These are phyloP conservation scores for Lepidium sativum DNA, from an alignment of 345 rosid species.

Conservation along the genomic window DNA sequence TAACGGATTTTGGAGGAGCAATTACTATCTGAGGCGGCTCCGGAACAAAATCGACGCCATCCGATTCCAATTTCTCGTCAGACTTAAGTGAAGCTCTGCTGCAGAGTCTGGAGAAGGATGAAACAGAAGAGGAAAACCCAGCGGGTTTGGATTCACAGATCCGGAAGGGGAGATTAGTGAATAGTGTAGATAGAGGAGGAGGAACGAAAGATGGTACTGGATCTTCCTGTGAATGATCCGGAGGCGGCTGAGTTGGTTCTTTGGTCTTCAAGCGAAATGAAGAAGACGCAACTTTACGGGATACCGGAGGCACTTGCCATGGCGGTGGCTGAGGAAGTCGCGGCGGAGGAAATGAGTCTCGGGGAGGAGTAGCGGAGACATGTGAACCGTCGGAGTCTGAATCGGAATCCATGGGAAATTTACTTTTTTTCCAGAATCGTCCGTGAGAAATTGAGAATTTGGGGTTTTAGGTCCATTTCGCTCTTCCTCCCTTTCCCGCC, in stretches of 20 bases:
- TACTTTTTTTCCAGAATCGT: neutral
- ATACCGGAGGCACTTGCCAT: neutral
- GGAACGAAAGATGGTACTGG: conserved; percentile 6
- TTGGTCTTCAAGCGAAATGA: conserved; percentile 27
- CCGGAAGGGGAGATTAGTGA: conserved; percentile 45
- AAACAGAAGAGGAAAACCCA: conserved; percentile 44
- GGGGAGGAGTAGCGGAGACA: conserved; percentile 87
- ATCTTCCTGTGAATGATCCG: conserved; percentile 8
- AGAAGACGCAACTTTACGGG: conserved; percentile 11
- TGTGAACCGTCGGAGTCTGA: conserved; percentile 86
- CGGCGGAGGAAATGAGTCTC: conserved; percentile 30
- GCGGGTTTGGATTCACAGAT: conserved; percentile 49
- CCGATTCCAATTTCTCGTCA: conserved; percentile 6
- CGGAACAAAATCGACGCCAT: neutral
- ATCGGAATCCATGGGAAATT: conserved; percentile 52
- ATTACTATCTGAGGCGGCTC: conserved; percentile 1
- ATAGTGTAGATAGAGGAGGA: conserved; percentile 21
- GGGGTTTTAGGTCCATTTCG: neutral
- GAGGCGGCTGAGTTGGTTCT: conserved; percentile 20
- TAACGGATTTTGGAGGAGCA: conserved; percentile 20
- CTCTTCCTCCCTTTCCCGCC: conserved; percentile 25
- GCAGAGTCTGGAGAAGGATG: conserved; percentile 57
- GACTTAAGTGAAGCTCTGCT: conserved; percentile 35
- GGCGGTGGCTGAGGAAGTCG: conserved; percentile 2
- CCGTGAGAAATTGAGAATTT: neutral